Evolutionary conservation across 495 filamentous ascomycete genomes (phyloP).

Genomic region (Oidiodendron maius): DNA sequence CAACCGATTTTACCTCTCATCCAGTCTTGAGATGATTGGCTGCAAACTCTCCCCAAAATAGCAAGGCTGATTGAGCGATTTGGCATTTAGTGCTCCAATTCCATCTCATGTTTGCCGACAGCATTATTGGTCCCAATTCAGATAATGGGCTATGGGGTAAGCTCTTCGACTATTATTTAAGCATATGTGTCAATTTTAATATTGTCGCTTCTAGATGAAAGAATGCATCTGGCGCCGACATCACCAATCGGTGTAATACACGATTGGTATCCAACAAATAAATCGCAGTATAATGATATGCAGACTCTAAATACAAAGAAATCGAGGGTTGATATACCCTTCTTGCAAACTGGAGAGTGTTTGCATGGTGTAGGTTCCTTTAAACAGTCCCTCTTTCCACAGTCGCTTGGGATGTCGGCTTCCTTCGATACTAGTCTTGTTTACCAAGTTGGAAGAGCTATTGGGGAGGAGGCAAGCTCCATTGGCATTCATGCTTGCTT

Average conservation of each 20-base stretch:
- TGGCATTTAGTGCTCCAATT: constrained; percentile 23
- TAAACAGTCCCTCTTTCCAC: constrained; percentile 36
- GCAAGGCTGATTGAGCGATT: no score
- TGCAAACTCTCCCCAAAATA: no score
- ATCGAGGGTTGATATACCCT: constrained; percentile 27
- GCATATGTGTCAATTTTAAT: neutral
- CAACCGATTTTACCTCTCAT: no score
- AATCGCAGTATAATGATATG: constrained; percentile 31
- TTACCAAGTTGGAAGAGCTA: constrained; percentile 29
- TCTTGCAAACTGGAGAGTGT: constrained; percentile 34
- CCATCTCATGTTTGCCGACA: constrained; percentile 4
- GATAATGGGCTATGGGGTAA: no score
- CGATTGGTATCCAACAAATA: constrained; percentile 28
- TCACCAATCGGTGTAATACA: constrained; percentile 7
- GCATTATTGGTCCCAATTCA: constrained; percentile 2
- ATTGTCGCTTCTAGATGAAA: no score
- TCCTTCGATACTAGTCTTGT: constrained; percentile 33
- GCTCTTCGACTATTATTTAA: neutral
- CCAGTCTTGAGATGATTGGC: no score
- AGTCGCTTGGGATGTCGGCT: constrained; percentile 30
- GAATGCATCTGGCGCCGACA: no score
- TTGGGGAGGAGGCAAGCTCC: constrained; percentile 32
- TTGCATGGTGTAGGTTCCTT: constrained; percentile 36
- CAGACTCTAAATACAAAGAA: constrained; percentile 29
- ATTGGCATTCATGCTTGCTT: constrained; percentile 37